A percentile compares a stretch with the other conserved stretches of the same genome.
phyloP scores from a whole-genome alignment of 1,284 basidiomycete species.

The Irpex lacteus region DNA sequence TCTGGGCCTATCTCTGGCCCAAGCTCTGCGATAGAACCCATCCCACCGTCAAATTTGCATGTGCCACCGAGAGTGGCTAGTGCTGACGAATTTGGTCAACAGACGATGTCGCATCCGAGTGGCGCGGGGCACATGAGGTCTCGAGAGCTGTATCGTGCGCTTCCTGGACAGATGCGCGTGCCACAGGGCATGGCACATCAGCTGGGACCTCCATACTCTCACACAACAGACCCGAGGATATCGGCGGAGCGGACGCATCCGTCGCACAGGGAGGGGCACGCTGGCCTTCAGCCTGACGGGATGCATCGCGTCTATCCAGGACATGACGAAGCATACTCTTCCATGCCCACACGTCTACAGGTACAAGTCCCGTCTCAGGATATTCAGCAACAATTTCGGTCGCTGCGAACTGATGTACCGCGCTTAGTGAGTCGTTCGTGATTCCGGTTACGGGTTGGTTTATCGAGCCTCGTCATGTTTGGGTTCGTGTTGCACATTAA shows the following conservation, averaged over 20 bases:
- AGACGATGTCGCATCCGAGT: neutral
- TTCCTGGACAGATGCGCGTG: constrained; percentile 1
- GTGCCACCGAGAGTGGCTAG: neutral
- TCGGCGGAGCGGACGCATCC: neutral
- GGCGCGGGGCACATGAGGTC: neutral
- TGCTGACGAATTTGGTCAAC: neutral
- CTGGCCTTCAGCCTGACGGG: neutral
- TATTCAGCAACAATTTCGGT: neutral
- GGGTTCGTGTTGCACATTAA: neutral
- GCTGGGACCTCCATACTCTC: neutral
- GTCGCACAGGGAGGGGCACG: neutral
- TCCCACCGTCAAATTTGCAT: neutral
- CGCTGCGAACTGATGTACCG: constrained; percentile 1
- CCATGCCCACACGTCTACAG: neutral
- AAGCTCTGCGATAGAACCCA: neutral
- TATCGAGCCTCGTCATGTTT: neutral
- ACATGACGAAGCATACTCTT: neutral
- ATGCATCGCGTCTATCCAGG: neutral
- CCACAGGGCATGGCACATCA: neutral
- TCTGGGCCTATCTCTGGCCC: neutral
- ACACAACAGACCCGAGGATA: neutral
- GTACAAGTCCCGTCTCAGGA: neutral
- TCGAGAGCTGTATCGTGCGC: neutral
- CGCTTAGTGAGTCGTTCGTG: constrained; percentile 4
- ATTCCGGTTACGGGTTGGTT: constrained; percentile 1